Base-by-base conservation (phyloP, 75 land plant genomes). In the Azolla pinnata region DNA sequence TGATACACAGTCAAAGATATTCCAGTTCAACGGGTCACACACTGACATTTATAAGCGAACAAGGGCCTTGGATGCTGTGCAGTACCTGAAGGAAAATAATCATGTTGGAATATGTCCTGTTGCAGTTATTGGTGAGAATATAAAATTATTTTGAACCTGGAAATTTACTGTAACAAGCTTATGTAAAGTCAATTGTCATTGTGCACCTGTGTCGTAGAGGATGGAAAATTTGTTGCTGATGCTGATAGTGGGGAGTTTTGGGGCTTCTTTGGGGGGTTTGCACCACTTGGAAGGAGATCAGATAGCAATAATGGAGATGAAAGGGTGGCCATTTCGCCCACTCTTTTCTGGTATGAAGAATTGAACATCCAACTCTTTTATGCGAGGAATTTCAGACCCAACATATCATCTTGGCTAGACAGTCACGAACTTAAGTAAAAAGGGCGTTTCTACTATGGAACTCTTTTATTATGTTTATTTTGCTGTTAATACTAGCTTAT, bases 221-320 rank as follows among this genome's bases (percentile, higher is more conserved):
- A 88, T 79, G 97, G 97, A 18, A 88, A 79, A 61, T 64, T 92
- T 29, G 81, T 83, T 49, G 86, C 73, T 40, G 97, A 92, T 75
- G 42, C 87, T 65, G 97, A 85, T 51, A 74, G 73, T 58, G 97
- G 97, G 14, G 96, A 92, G 47, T 91, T 91, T 44, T 92, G 97
- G 97, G 66, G 69, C 33, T 67, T 92, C 14, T 92, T 92, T 82
- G 97, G 97, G 44, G 97, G 97, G 31, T 85, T 65, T 83, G 97
- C 96, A 29, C 97, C 97, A 4, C 57, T 92, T 59, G 67, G 78
- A 29, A 62, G 68, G 55, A 75, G 84, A 16, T 14, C 67, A 21
- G 51, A 77, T 50, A 51, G 47, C 42, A 20, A 32, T 24, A 54
- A 59, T 50, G 62, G 59, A 44, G 18, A 29, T 10, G 31, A 35